Conservation (phyloP, 2,329 filamentous ascomycete genomes). For the Daldinia sp. region DNA sequence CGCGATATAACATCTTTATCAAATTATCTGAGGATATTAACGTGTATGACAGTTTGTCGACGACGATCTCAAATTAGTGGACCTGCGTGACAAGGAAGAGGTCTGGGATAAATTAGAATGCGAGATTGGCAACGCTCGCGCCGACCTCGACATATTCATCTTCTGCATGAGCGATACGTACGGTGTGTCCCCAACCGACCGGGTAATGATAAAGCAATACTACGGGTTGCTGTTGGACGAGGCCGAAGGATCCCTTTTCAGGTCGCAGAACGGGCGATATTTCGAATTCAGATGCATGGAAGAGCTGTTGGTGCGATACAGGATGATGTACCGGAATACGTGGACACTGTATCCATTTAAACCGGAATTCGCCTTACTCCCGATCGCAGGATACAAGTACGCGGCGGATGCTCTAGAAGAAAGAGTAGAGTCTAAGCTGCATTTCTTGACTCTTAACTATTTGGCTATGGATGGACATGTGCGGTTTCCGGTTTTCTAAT, state of each 20-base stretch:
- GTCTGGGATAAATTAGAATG: conserved; percentile 16
- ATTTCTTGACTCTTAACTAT: neutral
- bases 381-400: conserved; percentile 10
- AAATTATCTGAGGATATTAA: neutral
- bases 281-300: conserved; percentile 36
- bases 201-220: neutral
- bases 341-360: conserved; percentile 6
- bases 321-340: neutral
- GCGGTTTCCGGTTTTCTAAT: neutral
- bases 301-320: conserved; percentile 31
- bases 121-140: conserved; percentile 12
- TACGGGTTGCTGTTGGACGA: conserved; percentile 13
- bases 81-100: conserved; percentile 26
- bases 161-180: neutral
- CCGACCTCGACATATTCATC: conserved; percentile 7
- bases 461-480: neutral
- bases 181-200: neutral
- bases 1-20: neutral
- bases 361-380: neutral
- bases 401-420: conserved; percentile 21
- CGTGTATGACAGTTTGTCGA: conserved; percentile 28
- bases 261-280: conserved; percentile 34
- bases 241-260: conserved; percentile 5
- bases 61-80: conserved; percentile 30
- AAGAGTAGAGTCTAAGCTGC: neutral